A percentile compares a stretch with the other conserved stretches of the same genome.
Evolutionary conservation across 495 filamentous ascomycete species (phyloP).

Genomic region (Astrothelium subdiscretum): DNA sequence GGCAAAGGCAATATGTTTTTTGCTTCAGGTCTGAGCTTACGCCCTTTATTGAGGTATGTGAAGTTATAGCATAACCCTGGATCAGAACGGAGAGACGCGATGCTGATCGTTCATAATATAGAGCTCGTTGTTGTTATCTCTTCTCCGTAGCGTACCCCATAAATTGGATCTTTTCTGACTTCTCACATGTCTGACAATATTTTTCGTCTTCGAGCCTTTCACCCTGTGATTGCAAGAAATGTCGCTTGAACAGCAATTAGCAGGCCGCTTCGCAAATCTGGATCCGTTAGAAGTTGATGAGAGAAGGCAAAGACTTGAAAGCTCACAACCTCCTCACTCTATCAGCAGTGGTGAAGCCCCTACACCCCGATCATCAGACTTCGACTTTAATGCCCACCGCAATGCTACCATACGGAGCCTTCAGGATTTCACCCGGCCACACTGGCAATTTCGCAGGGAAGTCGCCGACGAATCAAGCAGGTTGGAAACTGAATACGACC

Average conservation of each 20-base stretch:
- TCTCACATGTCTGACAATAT: background rate
- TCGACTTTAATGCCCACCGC: background rate
- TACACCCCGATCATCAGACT: background rate
- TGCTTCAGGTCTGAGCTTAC: no score
- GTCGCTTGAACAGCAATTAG: background rate
- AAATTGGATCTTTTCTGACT: background rate
- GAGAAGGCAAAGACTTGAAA: background rate
- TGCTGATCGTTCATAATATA: no score
- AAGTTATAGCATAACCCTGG: no score
- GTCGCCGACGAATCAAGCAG: background rate
- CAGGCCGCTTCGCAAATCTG: background rate
- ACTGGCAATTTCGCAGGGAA: background rate
- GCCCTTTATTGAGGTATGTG: no score
- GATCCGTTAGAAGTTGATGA: background rate
- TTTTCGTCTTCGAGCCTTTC: background rate
- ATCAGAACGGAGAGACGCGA: no score
- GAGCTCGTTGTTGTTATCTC: background rate
- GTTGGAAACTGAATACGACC: background rate
- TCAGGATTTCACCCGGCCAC: background rate
- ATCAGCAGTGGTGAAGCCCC: background rate
- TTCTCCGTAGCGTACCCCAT: background rate
- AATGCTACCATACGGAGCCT: background rate
- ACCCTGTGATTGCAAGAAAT: background rate
- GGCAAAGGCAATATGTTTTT: no score
- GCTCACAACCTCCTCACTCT: background rate